A percentile compares a stretch with the other conserved stretches of the same genome.
Evolutionary conservation across 2,329 filamentous ascomycete genomes (phyloP).

Genomic region (Parafenestella ontariensis): DNA sequence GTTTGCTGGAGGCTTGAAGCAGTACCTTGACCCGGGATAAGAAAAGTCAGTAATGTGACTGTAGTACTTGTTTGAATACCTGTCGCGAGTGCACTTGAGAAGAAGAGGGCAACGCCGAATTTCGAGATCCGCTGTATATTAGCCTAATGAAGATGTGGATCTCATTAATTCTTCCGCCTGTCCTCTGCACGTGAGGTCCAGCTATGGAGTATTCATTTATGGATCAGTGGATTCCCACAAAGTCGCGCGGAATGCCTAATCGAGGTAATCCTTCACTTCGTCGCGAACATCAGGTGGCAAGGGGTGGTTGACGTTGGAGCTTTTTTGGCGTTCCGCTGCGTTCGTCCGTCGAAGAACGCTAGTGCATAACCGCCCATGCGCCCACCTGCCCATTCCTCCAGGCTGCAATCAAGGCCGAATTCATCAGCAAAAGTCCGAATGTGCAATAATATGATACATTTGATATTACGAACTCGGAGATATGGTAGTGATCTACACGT

Average conservation of each 20-base stretch:
- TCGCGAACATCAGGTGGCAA: background rate
- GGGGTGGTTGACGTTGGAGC: background rate
- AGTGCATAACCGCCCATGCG: too few species aligned
- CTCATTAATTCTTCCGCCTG: conserved; percentile 34
- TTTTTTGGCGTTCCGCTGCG: background rate
- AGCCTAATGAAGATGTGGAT: conserved; percentile 43
- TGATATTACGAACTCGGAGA: conserved; percentile 8
- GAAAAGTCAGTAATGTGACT: conserved; percentile 1
- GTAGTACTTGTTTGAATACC: background rate
- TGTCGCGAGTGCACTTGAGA: background rate
- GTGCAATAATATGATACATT: conserved; percentile 9
- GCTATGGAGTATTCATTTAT: conserved; percentile 15
- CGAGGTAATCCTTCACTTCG: conserved; percentile 6
- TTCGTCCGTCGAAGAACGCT: too few species aligned
- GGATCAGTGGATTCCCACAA: conserved; percentile 22
- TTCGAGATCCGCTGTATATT: conserved; percentile 24
- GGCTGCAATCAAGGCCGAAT: background rate
- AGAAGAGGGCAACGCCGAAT: background rate
- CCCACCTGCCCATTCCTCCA: too few species aligned
- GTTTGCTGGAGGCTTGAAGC: background rate
- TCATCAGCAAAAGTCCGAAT: background rate
- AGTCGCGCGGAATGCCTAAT: conserved; percentile 27
- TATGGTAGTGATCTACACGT: background rate
- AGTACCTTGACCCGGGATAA: background rate
- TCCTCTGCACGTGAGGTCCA: conserved; percentile 12